Conservation (phyloP, 306 rosid species). For the Medicago lupulina region DNA sequence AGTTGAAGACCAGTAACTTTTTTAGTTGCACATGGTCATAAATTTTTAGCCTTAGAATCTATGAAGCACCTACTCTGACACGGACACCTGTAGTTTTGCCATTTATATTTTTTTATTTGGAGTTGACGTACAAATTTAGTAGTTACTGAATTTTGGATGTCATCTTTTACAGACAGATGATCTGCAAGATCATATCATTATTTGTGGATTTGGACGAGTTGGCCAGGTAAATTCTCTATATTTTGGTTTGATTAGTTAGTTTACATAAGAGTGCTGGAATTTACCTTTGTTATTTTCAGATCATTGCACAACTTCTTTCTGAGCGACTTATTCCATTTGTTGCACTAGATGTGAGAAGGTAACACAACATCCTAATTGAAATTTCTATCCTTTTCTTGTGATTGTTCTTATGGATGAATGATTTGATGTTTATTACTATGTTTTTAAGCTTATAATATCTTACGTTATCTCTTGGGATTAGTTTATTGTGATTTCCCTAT, state of each 20-base stretch:
- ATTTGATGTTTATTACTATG: constrained; percentile 12
- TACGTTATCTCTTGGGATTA: not conserved
- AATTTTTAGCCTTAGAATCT: not conserved
- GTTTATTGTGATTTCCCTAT: not conserved
- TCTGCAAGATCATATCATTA: constrained; percentile 96
- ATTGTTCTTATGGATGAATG: constrained; percentile 23
- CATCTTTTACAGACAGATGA: constrained; percentile 86
- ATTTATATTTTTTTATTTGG: constrained; percentile 33
- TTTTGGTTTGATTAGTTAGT: constrained; percentile 22
- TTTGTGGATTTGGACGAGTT: constrained; percentile 99
- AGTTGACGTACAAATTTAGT: constrained; percentile 28
- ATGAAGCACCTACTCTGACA: not conserved
- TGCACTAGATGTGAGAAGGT: constrained; percentile 99
- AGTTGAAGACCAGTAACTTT: constrained; percentile 34
- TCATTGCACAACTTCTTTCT: constrained; percentile 99
- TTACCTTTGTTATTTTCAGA: constrained; percentile 61
- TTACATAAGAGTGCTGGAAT: constrained; percentile 23
- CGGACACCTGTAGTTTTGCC: constrained; percentile 4
- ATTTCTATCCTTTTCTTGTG: constrained; percentile 24
- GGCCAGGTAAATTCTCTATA: constrained; percentile 73
- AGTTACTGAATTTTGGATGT: constrained; percentile 47
- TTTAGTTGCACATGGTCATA: constrained; percentile 34
- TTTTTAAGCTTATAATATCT: constrained; percentile 8
- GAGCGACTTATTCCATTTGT: constrained; percentile 98
- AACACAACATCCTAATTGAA: constrained; percentile 37